These are phyloP conservation scores for Fusarium xylarioides DNA, from an alignment of 2,329 filamentous ascomycete species.

Conservation along the genomic window DNA sequence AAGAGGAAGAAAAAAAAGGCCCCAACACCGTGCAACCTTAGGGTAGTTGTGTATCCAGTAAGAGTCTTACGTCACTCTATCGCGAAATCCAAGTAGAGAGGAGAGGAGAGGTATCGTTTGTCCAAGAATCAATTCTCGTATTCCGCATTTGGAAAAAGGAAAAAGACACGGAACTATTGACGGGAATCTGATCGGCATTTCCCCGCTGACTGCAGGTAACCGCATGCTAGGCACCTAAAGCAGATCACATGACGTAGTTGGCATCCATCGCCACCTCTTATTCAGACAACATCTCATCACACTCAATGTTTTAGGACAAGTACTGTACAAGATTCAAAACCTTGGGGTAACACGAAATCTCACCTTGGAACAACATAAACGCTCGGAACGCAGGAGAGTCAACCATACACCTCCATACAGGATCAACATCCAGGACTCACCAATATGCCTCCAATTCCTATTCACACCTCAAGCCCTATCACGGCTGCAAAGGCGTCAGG, in stretches of 20 bases:
- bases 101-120: neutral
- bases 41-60: neutral
- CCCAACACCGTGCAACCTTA: neutral
- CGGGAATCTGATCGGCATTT: conserved; percentile 39
- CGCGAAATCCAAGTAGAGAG: neutral
- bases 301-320: neutral
- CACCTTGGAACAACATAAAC: neutral
- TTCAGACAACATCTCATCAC: conserved; percentile 25
- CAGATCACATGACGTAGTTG: conserved; percentile 36
- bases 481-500: conserved; percentile 63
- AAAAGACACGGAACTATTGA: conserved; percentile 6
- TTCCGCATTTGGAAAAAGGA: conserved; percentile 31
- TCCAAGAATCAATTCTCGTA: conserved; percentile 13
- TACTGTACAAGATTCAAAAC: neutral
- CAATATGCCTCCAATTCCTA: conserved; percentile 68
- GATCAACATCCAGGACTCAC: neutral
- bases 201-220: conserved; percentile 30
- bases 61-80: conserved; percentile 11
- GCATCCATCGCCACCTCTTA: conserved; percentile 28
- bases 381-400: neutral
- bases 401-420: neutral
- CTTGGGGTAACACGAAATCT: neutral
- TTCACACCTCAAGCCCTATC: conserved; percentile 68
- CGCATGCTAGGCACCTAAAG: conserved; percentile 25
- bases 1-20: neutral